phyloP scores from a whole-genome alignment of 2,329 filamentous ascomycete genomes.

The Talaromyces albobiverticillius region DNA sequence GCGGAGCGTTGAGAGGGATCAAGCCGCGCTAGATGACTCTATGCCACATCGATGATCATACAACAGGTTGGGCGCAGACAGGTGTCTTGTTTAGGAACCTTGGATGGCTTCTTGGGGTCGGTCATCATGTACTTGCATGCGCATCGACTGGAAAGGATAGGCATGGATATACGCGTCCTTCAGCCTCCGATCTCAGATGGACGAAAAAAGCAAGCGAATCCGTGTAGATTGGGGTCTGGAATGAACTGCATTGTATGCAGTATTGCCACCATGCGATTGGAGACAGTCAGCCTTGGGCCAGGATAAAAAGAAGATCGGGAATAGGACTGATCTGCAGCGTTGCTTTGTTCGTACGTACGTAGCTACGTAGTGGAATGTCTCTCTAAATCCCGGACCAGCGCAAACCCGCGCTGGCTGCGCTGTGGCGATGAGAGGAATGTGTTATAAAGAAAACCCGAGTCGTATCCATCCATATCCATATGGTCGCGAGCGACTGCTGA shows the following conservation, averaged over 20 bases:
- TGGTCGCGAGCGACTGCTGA: too few species aligned
- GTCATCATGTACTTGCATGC: not conserved
- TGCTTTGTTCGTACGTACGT: constrained; percentile 6
- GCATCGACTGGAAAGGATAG: not conserved
- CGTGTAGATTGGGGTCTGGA: not conserved
- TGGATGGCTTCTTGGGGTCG: too few species aligned
- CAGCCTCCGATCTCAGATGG: not conserved
- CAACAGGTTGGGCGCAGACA: too few species aligned
- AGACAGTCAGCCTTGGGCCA: too few species aligned
- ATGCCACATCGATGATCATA: not conserved
- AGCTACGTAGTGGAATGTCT: too few species aligned
- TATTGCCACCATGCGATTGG: too few species aligned
- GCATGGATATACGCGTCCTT: not conserved
- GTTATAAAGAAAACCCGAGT: too few species aligned
- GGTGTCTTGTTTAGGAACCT: too few species aligned
- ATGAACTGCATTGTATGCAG: not conserved
- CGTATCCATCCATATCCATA: too few species aligned
- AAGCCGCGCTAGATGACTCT: not conserved
- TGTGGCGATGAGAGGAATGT: too few species aligned
- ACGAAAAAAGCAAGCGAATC: not conserved
- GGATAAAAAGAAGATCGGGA: not conserved
- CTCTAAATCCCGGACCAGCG: too few species aligned
- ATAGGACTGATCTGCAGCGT: constrained; percentile 7
- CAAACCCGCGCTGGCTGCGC: too few species aligned
- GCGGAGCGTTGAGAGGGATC: not conserved